Base-by-base conservation (phyloP, 108 stramenopile genomes). In the Cyclotella cryptica region DNA sequence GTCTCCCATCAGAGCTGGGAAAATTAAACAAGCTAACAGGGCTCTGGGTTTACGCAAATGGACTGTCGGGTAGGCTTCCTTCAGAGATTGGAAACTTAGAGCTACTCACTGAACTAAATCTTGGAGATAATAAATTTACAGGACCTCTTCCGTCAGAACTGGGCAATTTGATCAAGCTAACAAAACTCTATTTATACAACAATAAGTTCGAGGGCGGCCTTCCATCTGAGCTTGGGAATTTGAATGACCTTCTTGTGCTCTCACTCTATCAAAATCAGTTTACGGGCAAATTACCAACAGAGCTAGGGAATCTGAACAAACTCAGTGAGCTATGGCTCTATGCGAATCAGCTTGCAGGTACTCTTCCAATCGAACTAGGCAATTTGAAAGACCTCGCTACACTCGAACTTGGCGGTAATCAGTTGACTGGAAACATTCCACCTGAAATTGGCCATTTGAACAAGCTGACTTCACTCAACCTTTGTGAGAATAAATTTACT, bases 381-480 rank as follows among this genome's bases (percentile, higher is more conserved):
- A 62, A 82, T 17, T 47, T 77, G 45, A 39, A 46, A 7, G 35
- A 61, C 63, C 53, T 19, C 69, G n/a, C n/a, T n/a, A n/a, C n/a
- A n/a, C n/a, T n/a, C n/a, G n/a, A n/a, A 40, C 41, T 81, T 0
- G 43, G 43, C 4, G 39, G 19, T 6, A 81, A 77, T 53, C 52
- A 51, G 28, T 22, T 91, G 18, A 77, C 58, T 46, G 88, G 85
- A 41, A 84, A 83, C 21, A 75, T 91, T 17, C 87, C 90, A 44
- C 19, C 44, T 22, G 17, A 17, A 9, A 22, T 79, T 15, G 47
- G 61, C 9, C 53, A 66, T 3, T 79, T 88, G 4, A 73, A 79
- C 26, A n/a, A 22, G 3, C 45, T 79, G 41, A 47, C 85, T 40
- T 53, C 64, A 61, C 26, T 83, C 27, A 19, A 46, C 27, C 53